Evolutionary conservation across 768 basidiomycete species (phyloP).

Genomic region (Lactarius psammicola): DNA sequence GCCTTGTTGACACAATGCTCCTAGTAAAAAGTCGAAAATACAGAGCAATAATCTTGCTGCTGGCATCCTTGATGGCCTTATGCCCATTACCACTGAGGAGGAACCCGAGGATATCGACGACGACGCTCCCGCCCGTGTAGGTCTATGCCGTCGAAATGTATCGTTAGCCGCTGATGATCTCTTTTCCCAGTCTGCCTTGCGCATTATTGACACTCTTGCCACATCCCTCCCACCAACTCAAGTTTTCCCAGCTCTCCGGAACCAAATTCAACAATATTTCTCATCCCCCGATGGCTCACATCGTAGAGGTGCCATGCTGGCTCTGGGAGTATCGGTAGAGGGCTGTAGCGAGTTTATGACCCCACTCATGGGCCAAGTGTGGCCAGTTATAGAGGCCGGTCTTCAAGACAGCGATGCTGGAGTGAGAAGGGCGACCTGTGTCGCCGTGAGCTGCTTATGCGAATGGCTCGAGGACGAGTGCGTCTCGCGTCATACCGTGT

Average conservation of each 20-base stretch:
- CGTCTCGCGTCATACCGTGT: conserved; percentile 71
- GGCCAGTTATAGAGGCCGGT: conserved; percentile 91
- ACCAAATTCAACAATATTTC: conserved; percentile 82
- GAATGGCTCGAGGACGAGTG: conserved; percentile 98
- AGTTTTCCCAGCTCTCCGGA: conserved; percentile 90
- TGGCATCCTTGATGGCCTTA: conserved; percentile 83
- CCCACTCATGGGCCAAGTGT: conserved; percentile 84
- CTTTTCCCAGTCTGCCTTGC: conserved; percentile 73
- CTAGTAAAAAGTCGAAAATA: conserved; percentile 93
- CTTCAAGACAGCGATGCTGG: conserved; percentile 78
- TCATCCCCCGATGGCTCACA: conserved; percentile 70
- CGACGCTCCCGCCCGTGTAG: conserved; percentile 85
- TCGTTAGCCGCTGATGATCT: conserved; percentile 11
- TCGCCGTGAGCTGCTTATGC: conserved; percentile 92
- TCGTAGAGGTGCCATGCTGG: conserved; percentile 92
- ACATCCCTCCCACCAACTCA: conserved; percentile 91
- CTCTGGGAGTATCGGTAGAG: conserved; percentile 93
- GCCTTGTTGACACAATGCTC: conserved; percentile 22
- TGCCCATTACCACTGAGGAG: conserved; percentile 91
- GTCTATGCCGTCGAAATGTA: conserved; percentile 31
- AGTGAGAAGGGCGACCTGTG: conserved; percentile 94
- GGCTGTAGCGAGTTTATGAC: conserved; percentile 98
- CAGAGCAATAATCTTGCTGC: conserved; percentile 82
- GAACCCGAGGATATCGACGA: conserved; percentile 95
- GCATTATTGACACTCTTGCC: conserved; percentile 89